These are phyloP conservation scores for Scheffersomyces quercinus DNA, from an alignment of 1,139 yeast species.

Conservation along the genomic window DNA sequence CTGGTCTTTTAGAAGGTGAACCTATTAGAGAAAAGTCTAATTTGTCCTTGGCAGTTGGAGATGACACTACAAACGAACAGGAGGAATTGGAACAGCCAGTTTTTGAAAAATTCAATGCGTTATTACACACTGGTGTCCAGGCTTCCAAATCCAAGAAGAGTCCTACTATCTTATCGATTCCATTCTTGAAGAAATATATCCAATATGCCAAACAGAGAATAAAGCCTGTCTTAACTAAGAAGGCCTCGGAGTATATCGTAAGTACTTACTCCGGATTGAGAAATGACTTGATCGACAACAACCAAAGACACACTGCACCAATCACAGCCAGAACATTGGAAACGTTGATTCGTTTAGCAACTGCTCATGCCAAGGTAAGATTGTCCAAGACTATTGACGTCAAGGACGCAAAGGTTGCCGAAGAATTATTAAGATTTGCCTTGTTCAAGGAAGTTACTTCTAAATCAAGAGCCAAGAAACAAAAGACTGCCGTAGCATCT, in stretches of 20 bases:
- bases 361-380: conserved; percentile 96
- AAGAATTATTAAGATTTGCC: conserved; percentile 80
- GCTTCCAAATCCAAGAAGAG: conserved; percentile 39
- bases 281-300: conserved; percentile 72
- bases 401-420: conserved; percentile 85
- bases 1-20: conserved; percentile 90
- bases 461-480: conserved; percentile 34
- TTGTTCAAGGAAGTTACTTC: conserved; percentile 73
- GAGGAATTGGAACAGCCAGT: conserved; percentile 59
- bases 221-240: conserved; percentile 75
- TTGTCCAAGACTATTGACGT: conserved; percentile 72
- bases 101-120: conserved; percentile 79
- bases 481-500: conserved; percentile 22
- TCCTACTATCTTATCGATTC: conserved; percentile 72
- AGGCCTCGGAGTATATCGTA: conserved; percentile 82
- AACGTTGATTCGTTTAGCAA: conserved; percentile 89
- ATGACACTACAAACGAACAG: conserved; percentile 46
- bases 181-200: conserved; percentile 86
- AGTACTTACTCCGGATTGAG: conserved; percentile 78
- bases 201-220: conserved; percentile 93
- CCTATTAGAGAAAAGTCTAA: conserved; percentile 81
- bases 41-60: conserved; percentile 80
- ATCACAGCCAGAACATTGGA: conserved; percentile 98
- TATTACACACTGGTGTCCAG: conserved; percentile 78
- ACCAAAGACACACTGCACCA: conserved; percentile 86